Evolutionary conservation across 2,329 filamentous ascomycete species (phyloP).

Genomic region (Pseudovirgaria hyperparasitica): DNA sequence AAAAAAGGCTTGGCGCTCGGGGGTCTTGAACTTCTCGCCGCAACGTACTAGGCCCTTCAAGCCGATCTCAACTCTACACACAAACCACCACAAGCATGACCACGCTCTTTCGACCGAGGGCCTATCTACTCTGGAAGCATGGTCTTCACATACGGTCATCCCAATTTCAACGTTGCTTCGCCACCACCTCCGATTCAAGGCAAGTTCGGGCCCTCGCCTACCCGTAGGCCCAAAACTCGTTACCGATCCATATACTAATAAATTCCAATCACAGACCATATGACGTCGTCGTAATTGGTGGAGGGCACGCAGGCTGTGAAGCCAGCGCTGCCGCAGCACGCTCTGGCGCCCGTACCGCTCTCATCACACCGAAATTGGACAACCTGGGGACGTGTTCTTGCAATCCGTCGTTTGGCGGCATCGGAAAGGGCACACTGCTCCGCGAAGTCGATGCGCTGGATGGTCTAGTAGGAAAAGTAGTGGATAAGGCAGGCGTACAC

Average conservation of each 20-base stretch:
- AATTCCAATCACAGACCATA: constrained; percentile 44
- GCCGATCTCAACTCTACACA: too few species aligned
- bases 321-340: constrained; percentile 84
- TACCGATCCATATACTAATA: not conserved
- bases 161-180: constrained; percentile 27
- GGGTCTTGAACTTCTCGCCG: too few species aligned
- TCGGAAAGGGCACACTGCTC: constrained; percentile 93
- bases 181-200: constrained; percentile 29
- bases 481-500: constrained; percentile 90
- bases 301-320: constrained; percentile 90
- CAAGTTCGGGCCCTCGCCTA: constrained; percentile 11
- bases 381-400: constrained; percentile 94
- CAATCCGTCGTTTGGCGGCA: constrained; percentile 96
- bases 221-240: constrained; percentile 1
- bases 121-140: constrained; percentile 34
- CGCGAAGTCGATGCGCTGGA: constrained; percentile 92
- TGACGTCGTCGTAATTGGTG: constrained; percentile 92
- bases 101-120: constrained; percentile 12
- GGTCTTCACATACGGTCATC: constrained; percentile 32
- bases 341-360: constrained; percentile 73
- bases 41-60: too few species aligned
- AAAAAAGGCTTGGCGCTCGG: too few species aligned
- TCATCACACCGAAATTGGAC: constrained; percentile 76
- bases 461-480: constrained; percentile 73
- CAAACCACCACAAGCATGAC: constrained; percentile 1